Evolutionary conservation across 148 eudicot genomes (phyloP), one percentile per base, ranked within the genome.

Genomic region (Gaultheria prostrata): DNA sequence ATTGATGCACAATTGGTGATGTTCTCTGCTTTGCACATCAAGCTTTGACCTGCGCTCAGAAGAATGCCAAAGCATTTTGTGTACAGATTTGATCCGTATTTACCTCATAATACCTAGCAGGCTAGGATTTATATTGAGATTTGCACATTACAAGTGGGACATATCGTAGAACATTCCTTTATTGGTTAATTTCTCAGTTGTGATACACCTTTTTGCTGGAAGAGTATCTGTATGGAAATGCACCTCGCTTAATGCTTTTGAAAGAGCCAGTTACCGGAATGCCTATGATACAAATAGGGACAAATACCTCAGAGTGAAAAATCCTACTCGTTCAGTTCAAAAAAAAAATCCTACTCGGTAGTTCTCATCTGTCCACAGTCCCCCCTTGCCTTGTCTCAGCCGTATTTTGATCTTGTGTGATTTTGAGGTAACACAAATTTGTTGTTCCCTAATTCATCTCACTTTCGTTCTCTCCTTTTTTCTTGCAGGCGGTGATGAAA

Each of bases 401-500:
- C 35, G 28, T 12, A 12, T 26, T 12, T 59, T 28, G 32, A 65
- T 10, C 33, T 26, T 65, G 71, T 63, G 70, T 65, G 12, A 65
- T 65, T 10, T 65, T 72, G n/a, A 1, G 11, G 45, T 72, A 39
- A 20, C n/a, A n/a, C n/a, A n/a, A n/a, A n/a, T 73, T 43, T 73
- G 32, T 73, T 72, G 45, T 72, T 39, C 30, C 28, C 1, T 18
- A 61, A 8, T 63, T 30, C 71, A 0, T 74, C 2, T 48, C 32
- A 45, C 15, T n/a, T 48, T 2, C 14, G 0, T 21, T 24, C 6
- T 75, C 32, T 20, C 15, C 21, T 69, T 35, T 59, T 26, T 54
- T 20, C 72, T 45, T 56, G 86, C 84, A 96, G 98, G 71, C 98
- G 43, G 98, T 96, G 87, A 96, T 96, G 98, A 96, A 95, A 90